These are phyloP conservation scores for Hibiscus tridactylites DNA, from an alignment of 345 rosid species.

Conservation along the genomic window DNA sequence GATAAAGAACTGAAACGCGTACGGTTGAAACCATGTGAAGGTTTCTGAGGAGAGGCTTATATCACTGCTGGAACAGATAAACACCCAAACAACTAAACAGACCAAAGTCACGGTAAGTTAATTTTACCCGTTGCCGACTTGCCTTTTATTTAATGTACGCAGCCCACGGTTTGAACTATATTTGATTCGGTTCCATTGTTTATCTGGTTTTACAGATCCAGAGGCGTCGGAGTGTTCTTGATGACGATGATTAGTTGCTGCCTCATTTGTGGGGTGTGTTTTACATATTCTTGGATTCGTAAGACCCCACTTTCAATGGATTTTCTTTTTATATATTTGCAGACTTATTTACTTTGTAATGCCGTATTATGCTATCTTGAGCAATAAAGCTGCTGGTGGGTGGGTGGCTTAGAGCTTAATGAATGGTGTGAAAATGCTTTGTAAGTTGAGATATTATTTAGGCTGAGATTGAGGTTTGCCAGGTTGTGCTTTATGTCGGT, in stretches of 20 bases:
- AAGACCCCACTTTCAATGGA: not conserved
- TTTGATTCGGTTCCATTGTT: not conserved
- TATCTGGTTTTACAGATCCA: slow-evolving; percentile 52
- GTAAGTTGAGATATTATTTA: not conserved
- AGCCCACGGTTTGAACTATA: not conserved
- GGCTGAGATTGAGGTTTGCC: not conserved
- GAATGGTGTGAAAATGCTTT: not conserved
- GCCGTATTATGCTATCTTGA: not conserved
- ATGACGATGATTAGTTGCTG: slow-evolving; percentile 63
- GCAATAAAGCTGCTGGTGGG: not conserved
- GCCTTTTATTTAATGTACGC: not conserved
- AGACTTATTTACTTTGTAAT: not conserved
- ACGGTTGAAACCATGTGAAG: slow-evolving; percentile 20
- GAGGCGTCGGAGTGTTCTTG: slow-evolving; percentile 81
- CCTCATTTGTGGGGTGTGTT: slow-evolving; percentile 5
- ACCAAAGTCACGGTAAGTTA: slow-evolving; percentile 81
- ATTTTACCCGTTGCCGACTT: not conserved
- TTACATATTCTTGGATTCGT: not conserved
- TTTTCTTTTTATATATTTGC: not conserved
- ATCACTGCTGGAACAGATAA: slow-evolving; percentile 80
- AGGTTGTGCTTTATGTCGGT: not conserved
- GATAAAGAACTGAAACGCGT: not conserved
- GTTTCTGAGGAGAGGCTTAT: slow-evolving; percentile 91
- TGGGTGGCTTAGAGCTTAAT: not conserved
- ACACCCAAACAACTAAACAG: slow-evolving; percentile 82